Base-by-base conservation (phyloP, 208 protist genomes). In the Trichomonas tenax region DNA sequence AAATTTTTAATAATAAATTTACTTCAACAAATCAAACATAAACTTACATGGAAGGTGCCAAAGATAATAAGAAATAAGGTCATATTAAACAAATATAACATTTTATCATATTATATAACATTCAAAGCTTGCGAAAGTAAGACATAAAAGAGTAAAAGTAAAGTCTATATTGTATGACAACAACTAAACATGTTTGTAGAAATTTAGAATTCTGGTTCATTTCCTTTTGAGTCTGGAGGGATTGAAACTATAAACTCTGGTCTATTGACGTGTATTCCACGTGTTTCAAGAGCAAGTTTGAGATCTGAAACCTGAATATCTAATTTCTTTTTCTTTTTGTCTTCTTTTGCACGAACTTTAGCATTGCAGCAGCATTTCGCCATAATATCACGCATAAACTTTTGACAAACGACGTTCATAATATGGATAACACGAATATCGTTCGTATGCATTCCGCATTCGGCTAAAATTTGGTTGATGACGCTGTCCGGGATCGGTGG, bases 251-350 rank as follows among this genome's bases (percentile, higher is more conserved):
- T 93, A 51, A 93, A 93, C 26, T 93, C 86, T 93, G 86, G 86
- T 48, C 86, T 34, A 17, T 93, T 34, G 26, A 93, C 44, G 51
- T 93, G 86, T 26, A 93, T 93, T 38, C 31, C 86, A 38, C 86
- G 40, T 8, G 8, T 93, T 93, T 93, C 86, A 11, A 93, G n/a
- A 51, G 26, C 86, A 38, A 10, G 8, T 51, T 93, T 93, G 0
- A 93, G 86, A 41, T 93, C 86, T 11, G 86, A 93, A 93, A 93
- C 86, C 51, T 93, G 86, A 51, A 93, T 41, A 93, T 93, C 86
- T 14, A 93, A 38, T 34, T 34, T 51, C 44, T 93, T 93, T 51
- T 93, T 93, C 8, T n/a, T 93, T 36, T 89, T 44, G 14, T 26
- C 34, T 46, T 26, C 40, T 93, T 93, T 93, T 23, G 14, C 31